Conservation (phyloP, 2,329 filamentous ascomycete genomes). For the Graphiopsis chlorocephala region DNA sequence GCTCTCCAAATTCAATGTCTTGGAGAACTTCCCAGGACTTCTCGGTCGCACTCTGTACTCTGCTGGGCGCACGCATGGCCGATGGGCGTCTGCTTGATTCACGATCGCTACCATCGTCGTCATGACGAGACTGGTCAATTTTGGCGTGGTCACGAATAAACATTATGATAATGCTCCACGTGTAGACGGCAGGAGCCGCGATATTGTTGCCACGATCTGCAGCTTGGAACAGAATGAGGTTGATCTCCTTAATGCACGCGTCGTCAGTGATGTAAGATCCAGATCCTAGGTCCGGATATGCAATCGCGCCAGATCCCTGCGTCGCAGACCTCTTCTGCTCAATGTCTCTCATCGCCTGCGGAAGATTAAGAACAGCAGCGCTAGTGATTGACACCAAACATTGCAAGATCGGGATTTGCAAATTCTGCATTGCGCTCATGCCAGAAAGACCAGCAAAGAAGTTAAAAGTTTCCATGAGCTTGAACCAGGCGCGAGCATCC, state of each 20-base stretch:
- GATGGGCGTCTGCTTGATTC: slow-evolving; percentile 18
- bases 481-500: slow-evolving; percentile 69
- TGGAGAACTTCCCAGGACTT: slow-evolving; percentile 26
- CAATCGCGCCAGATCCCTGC: neutral
- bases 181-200: slow-evolving; percentile 71
- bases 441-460: slow-evolving; percentile 66
- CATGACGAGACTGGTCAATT: slow-evolving; percentile 48
- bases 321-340: slow-evolving; percentile 11
- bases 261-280: slow-evolving; percentile 66
- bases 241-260: slow-evolving; percentile 68
- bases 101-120: slow-evolving; percentile 34
- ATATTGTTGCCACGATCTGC: slow-evolving; percentile 56
- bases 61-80: slow-evolving; percentile 3
- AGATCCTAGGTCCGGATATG: slow-evolving; percentile 37
- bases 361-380: slow-evolving; percentile 67
- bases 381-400: slow-evolving; percentile 69
- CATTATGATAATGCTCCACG: slow-evolving; percentile 76
- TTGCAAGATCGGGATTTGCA: slow-evolving; percentile 62
- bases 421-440: slow-evolving; percentile 37
- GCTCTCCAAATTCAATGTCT: slow-evolving; percentile 24
- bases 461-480: slow-evolving; percentile 63
- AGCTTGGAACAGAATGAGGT: slow-evolving; percentile 65
- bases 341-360: slow-evolving; percentile 57
- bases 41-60: slow-evolving; percentile 22
- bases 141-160: slow-evolving; percentile 63